A percentile compares a stretch with the other conserved stretches of the same genome.
phyloP scores from a whole-genome alignment of 148 eudicot species.

The Rhododendron williamsianum region DNA sequence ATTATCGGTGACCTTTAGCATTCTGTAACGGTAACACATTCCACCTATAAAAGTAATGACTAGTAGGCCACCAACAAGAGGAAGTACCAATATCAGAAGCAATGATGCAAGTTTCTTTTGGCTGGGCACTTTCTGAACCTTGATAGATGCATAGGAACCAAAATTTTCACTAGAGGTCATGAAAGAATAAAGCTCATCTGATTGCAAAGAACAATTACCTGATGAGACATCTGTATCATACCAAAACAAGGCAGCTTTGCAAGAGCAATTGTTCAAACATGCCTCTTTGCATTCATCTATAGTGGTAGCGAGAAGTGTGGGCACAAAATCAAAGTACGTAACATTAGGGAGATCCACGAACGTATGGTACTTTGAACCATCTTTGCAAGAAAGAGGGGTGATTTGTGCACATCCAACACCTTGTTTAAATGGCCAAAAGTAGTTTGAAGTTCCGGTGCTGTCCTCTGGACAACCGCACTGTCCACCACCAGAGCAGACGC shows the following conservation, averaged over 20 bases:
- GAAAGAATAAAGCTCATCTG: constrained; percentile 10
- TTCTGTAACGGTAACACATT: neutral
- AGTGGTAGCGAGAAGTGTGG: neutral
- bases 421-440: neutral
- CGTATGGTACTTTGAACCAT: neutral
- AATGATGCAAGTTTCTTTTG: neutral
- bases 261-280: constrained; percentile 3
- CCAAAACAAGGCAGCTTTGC: neutral
- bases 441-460: neutral
- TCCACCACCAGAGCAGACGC: constrained; percentile 6
- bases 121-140: constrained; percentile 14
- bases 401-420: constrained; percentile 1
- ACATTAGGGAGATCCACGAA: constrained; percentile 8
- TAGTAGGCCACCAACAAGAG: neutral
- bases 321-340: neutral
- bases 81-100: neutral
- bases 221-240: neutral
- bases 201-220: neutral
- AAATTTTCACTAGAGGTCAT: neutral
- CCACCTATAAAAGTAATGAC: neutral
- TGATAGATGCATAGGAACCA: constrained; percentile 13
- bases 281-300: neutral
- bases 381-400: constrained; percentile 9
- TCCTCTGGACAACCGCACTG: constrained; percentile 6
- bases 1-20: neutral